phyloP scores from a whole-genome alignment of 345 rosid species.

The Boechera divaricarpa region DNA sequence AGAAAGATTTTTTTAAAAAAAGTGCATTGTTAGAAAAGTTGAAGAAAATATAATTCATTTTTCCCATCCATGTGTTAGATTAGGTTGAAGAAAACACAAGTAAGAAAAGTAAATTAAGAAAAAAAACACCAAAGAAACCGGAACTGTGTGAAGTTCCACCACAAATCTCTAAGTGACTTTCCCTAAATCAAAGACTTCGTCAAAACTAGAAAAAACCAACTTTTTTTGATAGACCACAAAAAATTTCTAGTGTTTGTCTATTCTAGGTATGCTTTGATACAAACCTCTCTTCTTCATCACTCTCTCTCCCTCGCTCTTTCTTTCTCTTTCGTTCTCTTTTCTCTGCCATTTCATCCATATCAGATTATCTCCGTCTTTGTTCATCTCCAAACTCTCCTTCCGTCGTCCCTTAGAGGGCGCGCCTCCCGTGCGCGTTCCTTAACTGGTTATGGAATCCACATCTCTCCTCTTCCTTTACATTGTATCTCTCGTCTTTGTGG shows the following conservation, averaged over 20 bases:
- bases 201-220: slow-evolving; percentile 30
- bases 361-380: slow-evolving; percentile 1
- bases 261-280: slow-evolving; percentile 31
- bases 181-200: slow-evolving; percentile 32
- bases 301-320: slow-evolving; percentile 8
- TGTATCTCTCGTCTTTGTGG: slow-evolving; percentile 13
- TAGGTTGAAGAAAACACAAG: not conserved
- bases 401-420: slow-evolving; percentile 62
- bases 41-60: no score
- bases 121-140: not conserved
- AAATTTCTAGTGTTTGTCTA: slow-evolving; percentile 24
- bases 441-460: slow-evolving; percentile 34
- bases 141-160: slow-evolving; percentile 20
- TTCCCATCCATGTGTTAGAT: not conserved
- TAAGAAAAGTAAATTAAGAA: not conserved
- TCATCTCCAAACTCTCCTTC: slow-evolving; percentile 40
- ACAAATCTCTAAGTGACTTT: slow-evolving; percentile 16
- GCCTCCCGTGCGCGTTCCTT: slow-evolving; percentile 58
- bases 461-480: slow-evolving; percentile 25
- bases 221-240: slow-evolving; percentile 29
- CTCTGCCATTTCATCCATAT: slow-evolving; percentile 19
- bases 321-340: slow-evolving; percentile 28
- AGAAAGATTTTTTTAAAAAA: no score
- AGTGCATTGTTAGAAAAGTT: no score
- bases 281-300: slow-evolving; percentile 30